phyloP scores from a whole-genome alignment of 495 filamentous ascomycete species.

The Annulohypoxylon maeteangense region DNA sequence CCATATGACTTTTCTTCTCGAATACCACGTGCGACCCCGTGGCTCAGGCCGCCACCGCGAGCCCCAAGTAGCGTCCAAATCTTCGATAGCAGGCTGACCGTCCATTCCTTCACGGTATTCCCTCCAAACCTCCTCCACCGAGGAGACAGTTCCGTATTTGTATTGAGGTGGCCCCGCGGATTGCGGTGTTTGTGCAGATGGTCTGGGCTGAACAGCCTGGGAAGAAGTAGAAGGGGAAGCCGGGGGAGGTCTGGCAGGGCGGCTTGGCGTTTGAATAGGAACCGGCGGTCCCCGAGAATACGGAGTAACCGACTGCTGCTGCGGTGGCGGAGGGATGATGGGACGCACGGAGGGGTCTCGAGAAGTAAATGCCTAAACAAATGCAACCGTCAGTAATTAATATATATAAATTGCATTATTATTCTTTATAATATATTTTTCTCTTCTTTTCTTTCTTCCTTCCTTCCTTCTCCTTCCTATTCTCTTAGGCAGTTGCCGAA shows the following conservation, averaged over 20 bases:
- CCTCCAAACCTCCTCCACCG: constrained; percentile 50
- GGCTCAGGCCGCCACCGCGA: constrained; percentile 51
- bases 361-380: constrained; percentile 40
- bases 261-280: constrained; percentile 43
- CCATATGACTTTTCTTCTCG: constrained; percentile 51
- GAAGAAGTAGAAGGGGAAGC: constrained; percentile 38
- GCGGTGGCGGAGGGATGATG: constrained; percentile 42
- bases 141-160: constrained; percentile 47
- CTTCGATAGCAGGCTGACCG: constrained; percentile 49
- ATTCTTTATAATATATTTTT: background rate
- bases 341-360: constrained; percentile 41
- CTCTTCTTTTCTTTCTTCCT: background rate
- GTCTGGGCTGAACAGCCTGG: constrained; percentile 31
- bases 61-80: constrained; percentile 47
- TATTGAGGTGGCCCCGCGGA: constrained; percentile 45
- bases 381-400: constrained; percentile 19
- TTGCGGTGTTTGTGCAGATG: constrained; percentile 34
- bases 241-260: constrained; percentile 42
- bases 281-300: constrained; percentile 43
- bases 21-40: constrained; percentile 51
- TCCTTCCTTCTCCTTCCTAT: background rate
- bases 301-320: constrained; percentile 39
- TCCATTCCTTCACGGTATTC: constrained; percentile 50
- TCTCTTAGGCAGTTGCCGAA: no score
- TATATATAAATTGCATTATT: constrained; percentile 18